phyloP scores from a whole-genome alignment of 768 basidiomycete genomes.

The Ephemerocybe angulata region DNA sequence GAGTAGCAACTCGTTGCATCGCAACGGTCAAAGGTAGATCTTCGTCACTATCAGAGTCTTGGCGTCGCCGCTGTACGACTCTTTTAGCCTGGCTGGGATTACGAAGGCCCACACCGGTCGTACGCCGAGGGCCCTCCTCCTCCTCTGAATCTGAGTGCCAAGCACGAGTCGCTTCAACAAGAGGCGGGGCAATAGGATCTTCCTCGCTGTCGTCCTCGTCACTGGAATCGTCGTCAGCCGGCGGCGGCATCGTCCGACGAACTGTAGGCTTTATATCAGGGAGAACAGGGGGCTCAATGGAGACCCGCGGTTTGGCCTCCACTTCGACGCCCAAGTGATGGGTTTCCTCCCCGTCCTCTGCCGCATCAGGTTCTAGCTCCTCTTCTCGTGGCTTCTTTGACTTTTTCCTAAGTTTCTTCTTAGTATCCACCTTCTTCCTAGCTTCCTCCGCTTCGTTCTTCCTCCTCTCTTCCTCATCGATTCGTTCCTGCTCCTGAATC shows the following conservation, averaged over 20 bases:
- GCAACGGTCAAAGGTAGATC: slow-evolving; percentile 74
- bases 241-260: slow-evolving; percentile 34
- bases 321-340: background rate
- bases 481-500: slow-evolving; percentile 67
- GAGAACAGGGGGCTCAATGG: slow-evolving; percentile 40
- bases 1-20: slow-evolving; percentile 28
- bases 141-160: slow-evolving; percentile 66
- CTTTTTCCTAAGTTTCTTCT: slow-evolving; percentile 46
- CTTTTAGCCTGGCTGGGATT: slow-evolving; percentile 31
- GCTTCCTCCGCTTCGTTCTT: slow-evolving; percentile 45
- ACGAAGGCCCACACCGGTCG: slow-evolving; percentile 55
- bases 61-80: slow-evolving; percentile 7
- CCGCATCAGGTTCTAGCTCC: slow-evolving; percentile 8
- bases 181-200: slow-evolving; percentile 11
- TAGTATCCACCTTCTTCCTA: slow-evolving; percentile 41
- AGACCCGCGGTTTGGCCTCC: slow-evolving; percentile 26
- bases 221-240: slow-evolving; percentile 45
- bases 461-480: slow-evolving; percentile 50
- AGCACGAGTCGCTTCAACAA: slow-evolving; percentile 12
- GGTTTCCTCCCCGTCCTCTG: slow-evolving; percentile 15
- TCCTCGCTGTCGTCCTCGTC: slow-evolving; percentile 46
- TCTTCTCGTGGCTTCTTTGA: slow-evolving; percentile 27
- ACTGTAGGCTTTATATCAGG: slow-evolving; percentile 40
- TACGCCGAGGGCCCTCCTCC: slow-evolving; percentile 47
- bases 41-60: slow-evolving; percentile 66